These are phyloP conservation scores for Diaporthe ilicicola DNA, from an alignment of 2,329 filamentous ascomycete species.

Conservation along the genomic window DNA sequence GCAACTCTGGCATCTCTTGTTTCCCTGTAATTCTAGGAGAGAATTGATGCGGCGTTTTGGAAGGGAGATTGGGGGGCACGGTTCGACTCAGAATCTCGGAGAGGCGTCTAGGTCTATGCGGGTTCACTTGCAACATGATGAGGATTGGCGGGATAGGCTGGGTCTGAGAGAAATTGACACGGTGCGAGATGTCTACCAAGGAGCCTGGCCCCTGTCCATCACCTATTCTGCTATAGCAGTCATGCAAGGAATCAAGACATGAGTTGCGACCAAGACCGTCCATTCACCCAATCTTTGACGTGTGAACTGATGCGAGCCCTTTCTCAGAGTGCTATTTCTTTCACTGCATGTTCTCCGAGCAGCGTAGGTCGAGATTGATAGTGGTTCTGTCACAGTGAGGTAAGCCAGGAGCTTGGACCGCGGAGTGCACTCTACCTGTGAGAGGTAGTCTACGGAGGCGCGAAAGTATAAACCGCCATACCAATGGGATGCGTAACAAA, in stretches of 20 bases:
- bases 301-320: not conserved
- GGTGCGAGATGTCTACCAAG: not conserved
- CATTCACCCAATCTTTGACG: not conserved
- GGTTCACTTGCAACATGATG: not conserved
- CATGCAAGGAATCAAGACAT: not conserved
- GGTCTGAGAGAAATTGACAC: not conserved
- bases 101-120: conserved; percentile 2
- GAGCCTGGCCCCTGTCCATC: not conserved
- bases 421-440: not conserved
- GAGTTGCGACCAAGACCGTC: not conserved
- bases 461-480: not conserved
- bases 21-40: not conserved
- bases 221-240: not conserved
- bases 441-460: not conserved
- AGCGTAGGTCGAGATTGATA: not conserved
- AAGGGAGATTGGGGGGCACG: not conserved
- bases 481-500: not conserved
- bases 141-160: not conserved
- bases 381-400: not conserved
- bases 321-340: not conserved
- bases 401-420: conserved; percentile 25
- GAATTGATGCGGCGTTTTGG: not conserved
- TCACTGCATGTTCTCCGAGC: not conserved
- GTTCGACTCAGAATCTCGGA: not conserved
- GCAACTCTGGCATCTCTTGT: not conserved